Percentiles rank a stretch among this genome's conserved stretches.
Conservation (phyloP, 768 basidiomycete species). For the Lactarius hengduanensis region DNA sequence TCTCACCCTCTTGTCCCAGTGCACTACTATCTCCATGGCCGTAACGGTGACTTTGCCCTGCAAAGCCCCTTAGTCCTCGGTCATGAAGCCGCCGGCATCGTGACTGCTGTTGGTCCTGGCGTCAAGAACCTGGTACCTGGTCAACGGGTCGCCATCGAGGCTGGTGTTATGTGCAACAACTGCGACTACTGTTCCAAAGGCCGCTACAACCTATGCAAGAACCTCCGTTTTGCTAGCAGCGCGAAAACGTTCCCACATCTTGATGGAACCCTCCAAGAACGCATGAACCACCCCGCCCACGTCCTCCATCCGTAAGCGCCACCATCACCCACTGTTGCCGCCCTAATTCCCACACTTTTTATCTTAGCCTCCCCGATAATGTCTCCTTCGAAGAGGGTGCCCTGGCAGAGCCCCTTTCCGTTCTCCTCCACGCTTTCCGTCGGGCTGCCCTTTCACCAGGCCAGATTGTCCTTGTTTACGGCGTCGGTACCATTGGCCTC, state of each 20-base stretch:
- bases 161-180: constrained; percentile 81
- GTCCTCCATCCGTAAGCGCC: constrained; percentile 78
- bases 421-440: constrained; percentile 65
- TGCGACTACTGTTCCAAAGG: constrained; percentile 70
- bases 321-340: constrained; percentile 10
- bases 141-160: constrained; percentile 91
- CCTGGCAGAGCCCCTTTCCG: constrained; percentile 92
- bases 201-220: constrained; percentile 91
- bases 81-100: constrained; percentile 87
- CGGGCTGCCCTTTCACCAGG: constrained; percentile 47
- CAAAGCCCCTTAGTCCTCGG: constrained; percentile 87
- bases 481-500: constrained; percentile 91
- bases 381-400: constrained; percentile 80
- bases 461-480: constrained; percentile 82
- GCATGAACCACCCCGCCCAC: constrained; percentile 86
- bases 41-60: constrained; percentile 90
- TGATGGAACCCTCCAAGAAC: constrained; percentile 86
- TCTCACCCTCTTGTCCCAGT: constrained; percentile 45
- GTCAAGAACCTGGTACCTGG: constrained; percentile 65
- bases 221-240: constrained; percentile 84
- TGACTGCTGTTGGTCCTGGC: constrained; percentile 79
- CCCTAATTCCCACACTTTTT: constrained; percentile 7
- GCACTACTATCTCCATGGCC: constrained; percentile 86
- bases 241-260: constrained; percentile 92
- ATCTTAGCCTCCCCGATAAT: constrained; percentile 64